Evolutionary conservation across 768 basidiomycete species (phyloP).

Genomic region (Aureoboletus auriporus): DNA sequence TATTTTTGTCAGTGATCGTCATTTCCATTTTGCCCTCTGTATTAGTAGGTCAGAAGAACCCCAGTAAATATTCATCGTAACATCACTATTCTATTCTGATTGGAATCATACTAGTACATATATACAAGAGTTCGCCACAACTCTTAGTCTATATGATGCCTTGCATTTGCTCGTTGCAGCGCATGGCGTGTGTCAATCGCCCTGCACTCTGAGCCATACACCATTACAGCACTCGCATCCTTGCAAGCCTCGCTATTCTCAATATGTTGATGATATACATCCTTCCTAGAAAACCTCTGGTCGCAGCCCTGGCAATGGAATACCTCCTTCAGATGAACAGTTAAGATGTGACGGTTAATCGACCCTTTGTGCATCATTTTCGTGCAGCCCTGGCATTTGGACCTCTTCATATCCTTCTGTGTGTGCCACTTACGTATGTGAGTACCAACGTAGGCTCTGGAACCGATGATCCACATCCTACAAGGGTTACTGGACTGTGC

Average conservation of each 20-base stretch:
- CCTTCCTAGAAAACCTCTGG: neutral
- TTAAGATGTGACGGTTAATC: conserved; percentile 7
- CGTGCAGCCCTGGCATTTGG: neutral
- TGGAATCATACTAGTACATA: neutral
- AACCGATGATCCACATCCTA: conserved; percentile 10
- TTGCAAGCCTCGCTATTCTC: neutral
- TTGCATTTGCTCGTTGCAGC: neutral
- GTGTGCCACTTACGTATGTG: conserved; percentile 10
- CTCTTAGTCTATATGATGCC: neutral
- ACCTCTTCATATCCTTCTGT: neutral
- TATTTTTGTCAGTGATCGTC: too few relatives aligned
- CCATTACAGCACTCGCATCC: neutral
- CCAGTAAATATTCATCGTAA: too few relatives aligned
- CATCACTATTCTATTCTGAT: too few relatives aligned
- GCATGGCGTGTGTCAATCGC: neutral
- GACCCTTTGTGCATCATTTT: conserved; percentile 4
- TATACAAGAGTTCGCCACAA: neutral
- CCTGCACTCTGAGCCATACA: conserved; percentile 1
- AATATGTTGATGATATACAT: conserved; percentile 6
- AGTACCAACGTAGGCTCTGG: neutral
- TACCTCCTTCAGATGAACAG: conserved; percentile 1
- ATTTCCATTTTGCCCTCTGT: too few relatives aligned
- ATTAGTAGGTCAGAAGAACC: too few relatives aligned
- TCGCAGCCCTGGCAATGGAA: conserved; percentile 7
- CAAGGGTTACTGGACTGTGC: neutral